Conservation (phyloP, 1,139 yeast genomes). For the Debaryomyces subglobosus region DNA sequence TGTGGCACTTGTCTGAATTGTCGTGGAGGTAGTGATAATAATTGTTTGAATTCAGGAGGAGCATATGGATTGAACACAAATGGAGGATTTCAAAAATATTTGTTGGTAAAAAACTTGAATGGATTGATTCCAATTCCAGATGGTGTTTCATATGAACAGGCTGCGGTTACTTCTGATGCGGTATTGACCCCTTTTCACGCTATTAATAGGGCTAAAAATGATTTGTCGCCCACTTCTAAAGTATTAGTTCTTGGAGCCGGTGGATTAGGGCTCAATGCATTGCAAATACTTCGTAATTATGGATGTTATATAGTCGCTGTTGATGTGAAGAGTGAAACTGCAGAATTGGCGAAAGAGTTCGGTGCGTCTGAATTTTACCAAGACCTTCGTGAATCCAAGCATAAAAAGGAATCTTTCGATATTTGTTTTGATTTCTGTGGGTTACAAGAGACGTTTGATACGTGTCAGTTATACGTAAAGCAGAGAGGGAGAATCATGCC, state of each 20-base stretch:
- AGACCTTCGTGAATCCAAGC: constrained; percentile 30
- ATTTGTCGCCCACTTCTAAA: constrained; percentile 38
- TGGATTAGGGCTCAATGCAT: constrained; percentile 53
- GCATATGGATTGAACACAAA: constrained; percentile 49
- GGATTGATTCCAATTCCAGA: constrained; percentile 51
- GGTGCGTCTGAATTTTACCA: constrained; percentile 51
- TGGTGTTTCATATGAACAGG: constrained; percentile 44
- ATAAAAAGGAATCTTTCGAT: constrained; percentile 38
- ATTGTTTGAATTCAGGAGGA: constrained; percentile 26
- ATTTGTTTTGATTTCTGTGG: constrained; percentile 52
- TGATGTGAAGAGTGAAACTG: constrained; percentile 39
- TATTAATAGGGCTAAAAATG: constrained; percentile 38
- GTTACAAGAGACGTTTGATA: constrained; percentile 37
- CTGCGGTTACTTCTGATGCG: constrained; percentile 55
- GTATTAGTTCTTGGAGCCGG: constrained; percentile 53
- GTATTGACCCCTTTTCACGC: constrained; percentile 58
- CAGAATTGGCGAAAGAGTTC: constrained; percentile 29
- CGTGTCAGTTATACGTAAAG: constrained; percentile 37
- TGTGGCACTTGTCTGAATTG: constrained; percentile 51
- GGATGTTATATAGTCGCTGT: constrained; percentile 46
- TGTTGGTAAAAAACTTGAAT: constrained; percentile 39
- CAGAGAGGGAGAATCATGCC: constrained; percentile 44
- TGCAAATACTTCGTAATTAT: constrained; percentile 46
- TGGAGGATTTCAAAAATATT: constrained; percentile 56
- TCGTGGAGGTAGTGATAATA: constrained; percentile 45